A percentile compares a stretch with the other conserved stretches of the same genome.
These are phyloP conservation scores for Claviceps citrina DNA, from an alignment of 2,329 filamentous ascomycete species.

Conservation along the genomic window DNA sequence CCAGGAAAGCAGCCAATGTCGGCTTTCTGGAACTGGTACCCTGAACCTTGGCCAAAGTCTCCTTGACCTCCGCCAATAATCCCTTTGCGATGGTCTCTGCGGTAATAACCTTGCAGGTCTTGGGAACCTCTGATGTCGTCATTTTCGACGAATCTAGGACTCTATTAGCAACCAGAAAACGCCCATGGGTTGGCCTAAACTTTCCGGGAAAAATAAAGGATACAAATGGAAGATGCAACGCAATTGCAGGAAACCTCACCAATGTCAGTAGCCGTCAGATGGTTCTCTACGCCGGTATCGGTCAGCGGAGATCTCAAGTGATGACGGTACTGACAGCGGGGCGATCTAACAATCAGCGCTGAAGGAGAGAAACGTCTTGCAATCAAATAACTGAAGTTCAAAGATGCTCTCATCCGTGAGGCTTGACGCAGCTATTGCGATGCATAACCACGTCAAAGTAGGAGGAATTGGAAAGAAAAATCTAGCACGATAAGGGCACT, in stretches of 20 bases:
- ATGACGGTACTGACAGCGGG: background rate
- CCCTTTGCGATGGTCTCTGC: conserved; percentile 75
- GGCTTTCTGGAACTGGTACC: conserved; percentile 42
- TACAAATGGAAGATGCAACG: no score
- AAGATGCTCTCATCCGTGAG: conserved; percentile 3
- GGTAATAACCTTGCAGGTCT: conserved; percentile 84
- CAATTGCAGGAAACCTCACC: background rate
- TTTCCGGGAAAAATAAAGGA: no score
- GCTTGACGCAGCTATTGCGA: background rate
- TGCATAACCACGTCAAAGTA: conserved; percentile 2
- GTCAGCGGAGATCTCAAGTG: background rate
- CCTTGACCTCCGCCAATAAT: conserved; percentile 61
- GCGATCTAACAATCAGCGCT: background rate
- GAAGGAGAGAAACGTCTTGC: background rate
- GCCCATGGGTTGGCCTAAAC: no score
- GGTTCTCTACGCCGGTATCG: conserved; percentile 1
- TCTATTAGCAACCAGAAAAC: background rate
- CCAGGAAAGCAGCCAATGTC: conserved; percentile 77
- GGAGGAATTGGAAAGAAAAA: background rate
- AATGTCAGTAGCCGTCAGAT: background rate
- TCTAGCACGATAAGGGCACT: no score
- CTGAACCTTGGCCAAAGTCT: conserved; percentile 56
- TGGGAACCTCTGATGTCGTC: conserved; percentile 28
- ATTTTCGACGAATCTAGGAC: conserved; percentile 7
- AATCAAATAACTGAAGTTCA: background rate